Evolutionary conservation across 345 rosid species (phyloP).

Genomic region (Moricandia moricandioides): DNA sequence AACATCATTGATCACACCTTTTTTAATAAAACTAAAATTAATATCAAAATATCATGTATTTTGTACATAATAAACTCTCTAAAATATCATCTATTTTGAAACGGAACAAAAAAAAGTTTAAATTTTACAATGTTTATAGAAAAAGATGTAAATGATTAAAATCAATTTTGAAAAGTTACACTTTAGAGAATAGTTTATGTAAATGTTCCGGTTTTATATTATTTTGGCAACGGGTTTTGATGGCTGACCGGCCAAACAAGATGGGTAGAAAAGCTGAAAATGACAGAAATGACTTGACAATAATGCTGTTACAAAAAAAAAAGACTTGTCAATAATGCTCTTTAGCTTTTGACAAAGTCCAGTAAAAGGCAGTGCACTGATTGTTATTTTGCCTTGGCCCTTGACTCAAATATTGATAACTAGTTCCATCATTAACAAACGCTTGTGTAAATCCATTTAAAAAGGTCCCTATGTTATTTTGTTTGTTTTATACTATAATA

Average conservation of each 20-base stretch:
- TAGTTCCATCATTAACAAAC: neutral
- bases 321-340: constrained; percentile 30
- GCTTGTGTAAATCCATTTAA: neutral
- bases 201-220: neutral
- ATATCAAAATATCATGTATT: too few relatives aligned
- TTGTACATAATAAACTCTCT: too few relatives aligned
- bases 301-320: neutral
- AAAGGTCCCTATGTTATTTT: too few relatives aligned
- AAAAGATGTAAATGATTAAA: neutral
- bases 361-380: neutral
- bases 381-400: neutral
- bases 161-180: neutral
- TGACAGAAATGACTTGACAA: constrained; percentile 31
- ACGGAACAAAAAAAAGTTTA: too few relatives aligned
- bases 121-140: neutral
- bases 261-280: constrained; percentile 21
- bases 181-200: neutral
- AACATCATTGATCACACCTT: too few relatives aligned
- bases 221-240: neutral
- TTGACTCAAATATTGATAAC: neutral
- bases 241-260: constrained; percentile 11
- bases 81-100: too few relatives aligned
- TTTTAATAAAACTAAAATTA: too few relatives aligned
- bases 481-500: too few relatives aligned
- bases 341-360: constrained; percentile 4